Evolutionary conservation across 176 grass and related monocot species (phyloP), one percentile per base, ranked within the genome.

Genomic region (Triticum aestivum): DNA sequence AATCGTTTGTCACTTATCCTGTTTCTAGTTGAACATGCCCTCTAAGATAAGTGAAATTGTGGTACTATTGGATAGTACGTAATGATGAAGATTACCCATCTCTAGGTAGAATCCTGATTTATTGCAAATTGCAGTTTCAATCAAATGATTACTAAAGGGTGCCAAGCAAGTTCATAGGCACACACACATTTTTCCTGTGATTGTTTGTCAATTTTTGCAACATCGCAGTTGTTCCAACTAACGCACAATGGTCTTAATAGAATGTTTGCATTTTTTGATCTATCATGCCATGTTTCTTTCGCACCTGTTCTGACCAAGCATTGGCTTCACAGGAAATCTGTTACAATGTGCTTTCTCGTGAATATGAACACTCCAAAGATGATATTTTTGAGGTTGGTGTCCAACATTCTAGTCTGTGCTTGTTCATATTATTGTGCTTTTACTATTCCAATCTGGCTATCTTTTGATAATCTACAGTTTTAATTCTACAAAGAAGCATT

Each of bases 341-440:
- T 86, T 92, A 91, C 75, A 85, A 87, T 41, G 76, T 72, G 8
- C 88, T 98, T n/a, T 90, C 51, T 83, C 83, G 93, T 79, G 96
- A 98, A 91, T 92, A 86, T 81, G 92, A 98, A 69, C 87, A 92
- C 75, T 98, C 96, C 71, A 96, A 91, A 89, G 90, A 98, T 34
- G 85, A 83, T 66, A 94, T 96, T 44, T 93, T 92, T 78, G 92
- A 96, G 93, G 96, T 98, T 26, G 72, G 86, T 80, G 45, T 27
- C 30, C 30, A 83, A 69, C n/a, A 79, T 58, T 92, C 42, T 82
- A 84, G 52, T 12, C 9, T 33, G 45, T 80, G 66, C 34, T 79
- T 85, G 23, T 75, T 85, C 65, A 61, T 23, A 41, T 82, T 84
- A 58, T 59, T 82, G 47, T 87, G 56, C 30, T 62, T 87, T 69